phyloP scores from a whole-genome alignment of 441 rosid species.

The Hura crepitans region DNA sequence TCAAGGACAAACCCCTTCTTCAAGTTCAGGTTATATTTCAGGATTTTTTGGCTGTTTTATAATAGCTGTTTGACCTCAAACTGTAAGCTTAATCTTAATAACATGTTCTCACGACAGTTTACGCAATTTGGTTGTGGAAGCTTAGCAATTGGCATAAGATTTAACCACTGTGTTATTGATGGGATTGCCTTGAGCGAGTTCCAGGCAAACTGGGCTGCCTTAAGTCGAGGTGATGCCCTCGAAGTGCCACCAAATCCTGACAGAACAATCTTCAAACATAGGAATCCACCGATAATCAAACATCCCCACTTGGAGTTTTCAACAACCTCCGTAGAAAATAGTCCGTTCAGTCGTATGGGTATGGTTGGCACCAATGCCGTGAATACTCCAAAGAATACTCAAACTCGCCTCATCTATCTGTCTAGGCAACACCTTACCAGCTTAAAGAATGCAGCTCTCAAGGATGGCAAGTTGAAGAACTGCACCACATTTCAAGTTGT shows the following conservation, averaged over 20 bases:
- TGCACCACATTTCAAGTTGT: constrained; percentile 23
- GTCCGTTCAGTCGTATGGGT: background rate
- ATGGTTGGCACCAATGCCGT: background rate
- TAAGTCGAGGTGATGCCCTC: constrained; percentile 11
- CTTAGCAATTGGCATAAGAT: constrained; percentile 21
- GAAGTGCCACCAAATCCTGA: constrained; percentile 12
- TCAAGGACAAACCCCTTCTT: constrained; percentile 18
- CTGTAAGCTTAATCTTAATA: too few species aligned
- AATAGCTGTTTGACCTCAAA: background rate
- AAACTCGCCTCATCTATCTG: constrained; percentile 7
- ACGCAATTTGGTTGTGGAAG: constrained; percentile 27
- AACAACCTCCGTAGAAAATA: background rate
- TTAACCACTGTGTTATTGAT: constrained; percentile 22
- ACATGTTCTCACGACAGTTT: background rate
- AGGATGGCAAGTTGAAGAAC: constrained; percentile 6
- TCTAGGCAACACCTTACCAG: background rate
- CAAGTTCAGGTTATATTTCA: constrained; percentile 19
- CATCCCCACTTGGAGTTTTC: constrained; percentile 22
- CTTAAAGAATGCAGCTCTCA: constrained; percentile 16
- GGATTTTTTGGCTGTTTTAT: background rate
- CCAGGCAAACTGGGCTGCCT: constrained; percentile 14
- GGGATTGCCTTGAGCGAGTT: constrained; percentile 18
- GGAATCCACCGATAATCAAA: constrained; percentile 19
- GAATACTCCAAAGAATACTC: background rate
- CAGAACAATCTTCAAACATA: constrained; percentile 13